Percentiles rank a stretch among this genome's conserved stretches.
These are phyloP conservation scores for Rhynchospora pubera DNA, from an alignment of 176 grass and related monocot species.

Conservation along the genomic window DNA sequence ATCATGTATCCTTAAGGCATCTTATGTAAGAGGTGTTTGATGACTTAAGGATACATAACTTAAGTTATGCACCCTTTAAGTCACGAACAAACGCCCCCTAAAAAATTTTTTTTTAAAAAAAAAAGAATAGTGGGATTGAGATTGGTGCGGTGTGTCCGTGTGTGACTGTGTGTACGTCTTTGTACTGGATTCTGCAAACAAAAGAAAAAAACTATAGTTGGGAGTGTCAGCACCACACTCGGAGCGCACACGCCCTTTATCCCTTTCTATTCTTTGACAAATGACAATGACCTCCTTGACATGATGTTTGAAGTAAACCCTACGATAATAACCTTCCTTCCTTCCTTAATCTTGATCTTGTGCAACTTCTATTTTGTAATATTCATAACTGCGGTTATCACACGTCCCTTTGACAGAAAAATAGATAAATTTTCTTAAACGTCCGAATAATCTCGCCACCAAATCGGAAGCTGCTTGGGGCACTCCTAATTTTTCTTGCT, in stretches of 20 bases:
- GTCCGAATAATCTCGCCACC: too few relatives aligned
- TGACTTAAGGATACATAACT: too few relatives aligned
- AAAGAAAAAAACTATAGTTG: background rate
- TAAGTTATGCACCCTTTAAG: too few relatives aligned
- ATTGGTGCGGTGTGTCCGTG: background rate
- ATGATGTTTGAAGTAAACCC: background rate
- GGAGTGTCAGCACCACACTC: background rate
- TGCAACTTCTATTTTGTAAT: background rate
- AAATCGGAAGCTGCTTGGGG: too few relatives aligned
- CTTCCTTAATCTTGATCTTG: background rate
- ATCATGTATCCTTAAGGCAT: too few relatives aligned
- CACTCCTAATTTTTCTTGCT: too few relatives aligned
- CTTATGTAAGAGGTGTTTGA: too few relatives aligned
- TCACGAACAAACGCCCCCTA: too few relatives aligned
- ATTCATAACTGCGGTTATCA: background rate
- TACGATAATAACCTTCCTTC: background rate
- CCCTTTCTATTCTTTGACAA: background rate
- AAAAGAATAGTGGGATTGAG: background rate
- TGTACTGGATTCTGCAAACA: background rate
- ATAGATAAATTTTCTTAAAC: too few relatives aligned
- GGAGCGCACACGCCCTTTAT: background rate
- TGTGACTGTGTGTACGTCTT: background rate
- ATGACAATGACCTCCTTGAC: background rate
- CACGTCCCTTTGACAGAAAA: background rate
- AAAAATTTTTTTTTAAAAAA: too few relatives aligned